Evolutionary conservation across 2,329 filamentous ascomycete species (phyloP).

Genomic region (Verruconis gallopava): DNA sequence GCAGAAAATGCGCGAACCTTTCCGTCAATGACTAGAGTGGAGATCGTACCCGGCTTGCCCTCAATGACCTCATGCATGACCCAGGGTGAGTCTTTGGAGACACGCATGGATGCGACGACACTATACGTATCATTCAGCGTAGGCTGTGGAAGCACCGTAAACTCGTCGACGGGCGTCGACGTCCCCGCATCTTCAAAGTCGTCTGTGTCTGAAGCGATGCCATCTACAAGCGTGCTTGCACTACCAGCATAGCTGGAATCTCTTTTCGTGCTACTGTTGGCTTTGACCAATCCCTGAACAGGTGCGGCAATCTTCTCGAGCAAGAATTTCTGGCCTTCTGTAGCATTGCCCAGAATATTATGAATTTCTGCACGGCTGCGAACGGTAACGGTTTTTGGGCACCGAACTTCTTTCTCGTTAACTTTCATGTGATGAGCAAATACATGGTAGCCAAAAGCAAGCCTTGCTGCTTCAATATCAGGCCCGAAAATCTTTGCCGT

Average conservation of each 20-base stretch:
- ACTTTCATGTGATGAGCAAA: not conserved
- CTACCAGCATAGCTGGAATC: not conserved
- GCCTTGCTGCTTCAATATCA: not conserved
- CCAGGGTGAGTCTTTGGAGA: slow-evolving; percentile 2
- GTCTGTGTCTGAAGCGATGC: not conserved
- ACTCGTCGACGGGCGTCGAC: not conserved
- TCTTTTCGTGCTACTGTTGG: not conserved
- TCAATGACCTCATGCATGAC: slow-evolving; percentile 6
- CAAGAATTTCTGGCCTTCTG: not conserved
- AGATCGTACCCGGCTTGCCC: not conserved
- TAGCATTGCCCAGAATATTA: not conserved
- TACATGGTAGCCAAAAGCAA: not conserved
- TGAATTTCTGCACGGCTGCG: slow-evolving; percentile 3
- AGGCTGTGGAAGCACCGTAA: not conserved
- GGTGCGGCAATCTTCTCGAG: not conserved
- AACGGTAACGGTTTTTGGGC: not conserved
- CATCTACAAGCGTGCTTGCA: not conserved
- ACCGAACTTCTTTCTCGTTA: slow-evolving; percentile 2
- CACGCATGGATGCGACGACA: not conserved
- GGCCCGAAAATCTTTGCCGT: slow-evolving; percentile 2
- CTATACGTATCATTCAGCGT: slow-evolving; percentile 1
- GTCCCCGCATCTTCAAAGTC: not conserved
- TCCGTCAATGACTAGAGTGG: not conserved
- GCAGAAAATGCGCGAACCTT: not conserved
- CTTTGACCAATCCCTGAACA: not conserved